A percentile compares a stretch with the other conserved stretches of the same genome.
phyloP scores from a whole-genome alignment of 495 filamentous ascomycete genomes.

The Chlorociboria aeruginascens region DNA sequence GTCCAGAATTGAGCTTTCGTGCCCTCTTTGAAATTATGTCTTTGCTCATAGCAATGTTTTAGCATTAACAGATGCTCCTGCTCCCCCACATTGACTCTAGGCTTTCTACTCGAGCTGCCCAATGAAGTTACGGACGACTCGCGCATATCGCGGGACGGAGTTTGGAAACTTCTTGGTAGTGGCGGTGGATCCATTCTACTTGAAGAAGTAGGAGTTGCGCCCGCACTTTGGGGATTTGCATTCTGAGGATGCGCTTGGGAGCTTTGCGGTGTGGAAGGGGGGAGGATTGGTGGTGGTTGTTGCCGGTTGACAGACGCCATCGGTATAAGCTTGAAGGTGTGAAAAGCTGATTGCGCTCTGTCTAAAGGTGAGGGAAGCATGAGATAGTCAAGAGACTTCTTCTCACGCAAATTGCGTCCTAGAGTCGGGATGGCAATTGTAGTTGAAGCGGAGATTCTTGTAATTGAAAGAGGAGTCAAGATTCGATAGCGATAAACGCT shows the following conservation, averaged over 20 bases:
- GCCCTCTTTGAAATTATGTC: slow-evolving; percentile 16
- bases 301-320: slow-evolving; percentile 14
- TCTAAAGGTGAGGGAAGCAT: background rate
- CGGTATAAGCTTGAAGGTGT: slow-evolving; percentile 18
- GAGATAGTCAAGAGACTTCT: background rate
- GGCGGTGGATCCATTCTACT: slow-evolving; percentile 19
- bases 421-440: too few relatives aligned
- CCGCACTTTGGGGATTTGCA: slow-evolving; percentile 3
- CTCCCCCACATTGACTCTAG: slow-evolving; percentile 18
- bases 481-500: too few relatives aligned
- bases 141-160: slow-evolving; percentile 17
- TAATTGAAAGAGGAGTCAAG: too few relatives aligned
- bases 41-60: slow-evolving; percentile 17
- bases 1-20: slow-evolving; percentile 20
- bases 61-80: slow-evolving; percentile 20
- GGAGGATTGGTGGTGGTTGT: slow-evolving; percentile 14
- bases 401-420: too few relatives aligned
- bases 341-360: slow-evolving; percentile 14
- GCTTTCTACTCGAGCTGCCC: slow-evolving; percentile 16
- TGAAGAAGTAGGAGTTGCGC: slow-evolving; percentile 12
- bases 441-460: too few relatives aligned
- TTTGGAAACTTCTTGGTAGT: slow-evolving; percentile 14
- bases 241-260: slow-evolving; percentile 4
- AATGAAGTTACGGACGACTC: slow-evolving; percentile 15
- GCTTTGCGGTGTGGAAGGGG: slow-evolving; percentile 14